Percentiles rank a stretch among this genome's conserved stretches.
These are phyloP conservation scores for Avena insularis DNA, from an alignment of 176 grass and related monocot species.

Conservation along the genomic window DNA sequence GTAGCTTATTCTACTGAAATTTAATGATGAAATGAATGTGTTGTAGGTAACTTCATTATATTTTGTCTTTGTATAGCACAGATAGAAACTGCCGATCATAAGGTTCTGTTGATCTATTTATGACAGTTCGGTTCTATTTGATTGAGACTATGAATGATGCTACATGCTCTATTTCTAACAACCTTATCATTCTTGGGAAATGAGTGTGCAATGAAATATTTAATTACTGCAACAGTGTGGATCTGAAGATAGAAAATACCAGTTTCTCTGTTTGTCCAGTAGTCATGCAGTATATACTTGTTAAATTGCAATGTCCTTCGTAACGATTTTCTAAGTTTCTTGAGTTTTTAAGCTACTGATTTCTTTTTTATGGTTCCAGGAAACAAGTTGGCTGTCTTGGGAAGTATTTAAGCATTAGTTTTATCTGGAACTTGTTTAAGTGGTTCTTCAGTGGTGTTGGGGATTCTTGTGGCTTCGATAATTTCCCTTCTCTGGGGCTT, in stretches of 20 bases:
- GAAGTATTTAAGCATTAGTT: conserved; percentile 96
- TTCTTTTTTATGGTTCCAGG: conserved; percentile 50
- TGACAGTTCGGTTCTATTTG: neutral
- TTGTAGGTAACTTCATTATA: neutral
- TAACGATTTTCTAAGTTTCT: neutral
- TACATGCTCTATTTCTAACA: neutral
- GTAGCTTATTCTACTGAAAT: neutral
- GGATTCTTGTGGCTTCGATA: conserved; percentile 88
- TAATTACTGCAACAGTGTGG: neutral
- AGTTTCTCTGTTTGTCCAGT: neutral
- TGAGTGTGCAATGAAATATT: neutral
- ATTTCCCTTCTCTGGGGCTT: conserved; percentile 87
- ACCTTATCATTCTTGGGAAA: neutral
- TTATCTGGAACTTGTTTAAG: conserved; percentile 94
- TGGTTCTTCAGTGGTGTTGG: conserved; percentile 96
- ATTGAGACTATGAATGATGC: neutral
- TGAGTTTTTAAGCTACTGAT: neutral
- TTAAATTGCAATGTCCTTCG: neutral
- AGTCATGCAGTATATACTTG: neutral
- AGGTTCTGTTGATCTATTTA: neutral
- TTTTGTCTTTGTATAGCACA: neutral
- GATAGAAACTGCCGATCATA: neutral
- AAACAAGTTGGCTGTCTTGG: conserved; percentile 90
- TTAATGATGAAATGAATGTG: neutral
- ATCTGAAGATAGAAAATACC: conserved; percentile 4